Evolutionary conservation across 2,329 filamentous ascomycete species (phyloP), one percentile per base, ranked within the genome.

Genomic region (Furcasterigmium furcatum): DNA sequence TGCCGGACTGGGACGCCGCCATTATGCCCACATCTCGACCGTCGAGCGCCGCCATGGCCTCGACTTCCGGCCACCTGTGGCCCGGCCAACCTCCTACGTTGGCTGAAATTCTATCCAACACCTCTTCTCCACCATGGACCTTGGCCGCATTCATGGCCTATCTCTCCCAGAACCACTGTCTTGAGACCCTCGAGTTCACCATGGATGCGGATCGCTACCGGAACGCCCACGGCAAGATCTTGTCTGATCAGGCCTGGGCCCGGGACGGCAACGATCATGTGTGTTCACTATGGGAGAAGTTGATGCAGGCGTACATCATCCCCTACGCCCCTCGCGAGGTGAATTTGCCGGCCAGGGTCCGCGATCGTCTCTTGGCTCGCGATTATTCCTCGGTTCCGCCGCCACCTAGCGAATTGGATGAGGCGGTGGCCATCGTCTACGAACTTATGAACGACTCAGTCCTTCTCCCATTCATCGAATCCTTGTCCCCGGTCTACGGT

Each of bases 371-470:
- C 19, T 74, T 97, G 27, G 74, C 74, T 35, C 74, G 87, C 34
- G 77, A 82, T 8, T 74, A 73, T 49, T 67, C 77, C 13, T 65
- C 71, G 1, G 70, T 74, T 0, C 90, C 92, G 7, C 86, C 85
- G 5, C 71, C 82, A 47, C 91, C 94, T 1, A 80, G 85, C 34
- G 80, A 84, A 45, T 74, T 99, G 14, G 87, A 95, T 49, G 80
- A 88, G 42, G 91, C 94, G 18, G 87, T 95, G 20, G 79, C 80
- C 50, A 95, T 96, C 50, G 88, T 96, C 34, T 91, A 92, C 64
- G 94, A 97, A 56, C 74, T 99, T 46, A 97, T 99, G 91, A 95
- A 96, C 58, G 94, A 97, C 63, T 96, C 91, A 4, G 88, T 97
- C 1, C 75, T 97, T 43, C 84, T 96, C 1, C 91, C 92, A 0